Evolutionary conservation across 441 rosid species (phyloP), one percentile per base, ranked within the genome.

Genomic region (Flueggea neowawraea): DNA sequence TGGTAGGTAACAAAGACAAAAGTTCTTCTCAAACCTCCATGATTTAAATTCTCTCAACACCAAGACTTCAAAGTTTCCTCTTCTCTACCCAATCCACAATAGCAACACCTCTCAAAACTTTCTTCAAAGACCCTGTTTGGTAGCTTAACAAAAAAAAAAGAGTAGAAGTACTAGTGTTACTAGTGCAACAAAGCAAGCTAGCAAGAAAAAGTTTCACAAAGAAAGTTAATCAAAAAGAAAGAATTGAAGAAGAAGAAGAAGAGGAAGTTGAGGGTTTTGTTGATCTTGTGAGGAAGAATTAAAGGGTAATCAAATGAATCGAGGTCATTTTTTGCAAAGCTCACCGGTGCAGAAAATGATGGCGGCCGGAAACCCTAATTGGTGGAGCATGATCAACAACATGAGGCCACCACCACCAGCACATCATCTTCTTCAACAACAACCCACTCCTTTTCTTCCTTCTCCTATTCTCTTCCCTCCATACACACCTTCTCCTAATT

Each of bases 331-430:
- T 54, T 73, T 88, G 76, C 90, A 88, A 79, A 84, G 83, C 74
- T 84, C 93, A 48, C 90, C 96, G 69, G 87, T 87, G 73, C 94
- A 87, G 66, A 93, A 88, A 74, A 70, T 91, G 81, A 82, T 87
- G 87, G 73, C 88, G 64, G 96, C 88, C 67, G 96, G 91, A 63
- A 91, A 82, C 90, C 89, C 88, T 77, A 88, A 78, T 64, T 78
- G 81, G 88, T 88, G 96, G 94, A 82, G 74, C 74, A 85, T 75
- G 66, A 84, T 78, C 73, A 82, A 63, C 47, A 75, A 69, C 62
- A 85, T 80, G 82, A 78, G 90, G 54, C 90, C 89, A 59, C 61
- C 83, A 74, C 57, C 89, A 74, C 65, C 80, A 48, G 6, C 65
- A 70, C 33, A 67, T 69, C 74, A 79, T 6, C 61, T 68, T 41